A percentile compares a stretch with the other conserved stretches of the same genome.
Evolutionary conservation across 768 basidiomycete genomes (phyloP).

Genomic region (Mycena haematopus): DNA sequence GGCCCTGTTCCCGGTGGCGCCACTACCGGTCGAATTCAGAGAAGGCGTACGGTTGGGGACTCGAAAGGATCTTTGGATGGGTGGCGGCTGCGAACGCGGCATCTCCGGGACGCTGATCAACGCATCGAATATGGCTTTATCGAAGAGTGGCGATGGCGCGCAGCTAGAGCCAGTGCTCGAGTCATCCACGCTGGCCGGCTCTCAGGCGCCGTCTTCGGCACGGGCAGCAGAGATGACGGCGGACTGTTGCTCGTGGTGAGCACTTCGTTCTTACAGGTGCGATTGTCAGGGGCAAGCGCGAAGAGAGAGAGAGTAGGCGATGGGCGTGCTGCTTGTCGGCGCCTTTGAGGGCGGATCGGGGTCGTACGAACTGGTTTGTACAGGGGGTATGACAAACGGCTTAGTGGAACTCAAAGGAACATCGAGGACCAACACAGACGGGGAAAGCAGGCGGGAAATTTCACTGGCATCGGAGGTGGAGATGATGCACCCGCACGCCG

Average conservation of each 20-base stretch:
- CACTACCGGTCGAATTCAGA: background rate
- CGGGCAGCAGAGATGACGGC: slow-evolving; percentile 7
- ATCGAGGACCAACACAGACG: slow-evolving; percentile 30
- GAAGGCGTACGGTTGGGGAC: slow-evolving; percentile 3
- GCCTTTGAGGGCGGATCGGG: background rate
- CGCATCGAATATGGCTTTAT: slow-evolving; percentile 68
- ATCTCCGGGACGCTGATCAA: slow-evolving; percentile 74
- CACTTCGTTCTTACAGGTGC: slow-evolving; percentile 20
- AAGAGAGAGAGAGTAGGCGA: slow-evolving; percentile 29
- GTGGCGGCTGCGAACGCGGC: slow-evolving; percentile 39
- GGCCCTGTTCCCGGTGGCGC: too few relatives aligned
- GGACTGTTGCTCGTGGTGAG: slow-evolving; percentile 4
- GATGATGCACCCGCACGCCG: slow-evolving; percentile 10
- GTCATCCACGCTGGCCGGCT: slow-evolving; percentile 53
- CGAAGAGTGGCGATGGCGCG: slow-evolving; percentile 56
- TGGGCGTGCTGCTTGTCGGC: slow-evolving; percentile 16
- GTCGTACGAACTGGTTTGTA: slow-evolving; percentile 28
- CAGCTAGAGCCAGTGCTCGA: slow-evolving; percentile 41
- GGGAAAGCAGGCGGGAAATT: slow-evolving; percentile 13
- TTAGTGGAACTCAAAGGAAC: background rate
- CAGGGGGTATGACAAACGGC: slow-evolving; percentile 32
- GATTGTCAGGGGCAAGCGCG: slow-evolving; percentile 28
- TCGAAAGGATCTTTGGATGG: background rate
- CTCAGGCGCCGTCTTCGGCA: slow-evolving; percentile 22
- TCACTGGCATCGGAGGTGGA: slow-evolving; percentile 14